A percentile compares a stretch with the other conserved stretches of the same genome.
Conservation (phyloP, 2,329 filamentous ascomycete species). For the Cercospora sojina region DNA sequence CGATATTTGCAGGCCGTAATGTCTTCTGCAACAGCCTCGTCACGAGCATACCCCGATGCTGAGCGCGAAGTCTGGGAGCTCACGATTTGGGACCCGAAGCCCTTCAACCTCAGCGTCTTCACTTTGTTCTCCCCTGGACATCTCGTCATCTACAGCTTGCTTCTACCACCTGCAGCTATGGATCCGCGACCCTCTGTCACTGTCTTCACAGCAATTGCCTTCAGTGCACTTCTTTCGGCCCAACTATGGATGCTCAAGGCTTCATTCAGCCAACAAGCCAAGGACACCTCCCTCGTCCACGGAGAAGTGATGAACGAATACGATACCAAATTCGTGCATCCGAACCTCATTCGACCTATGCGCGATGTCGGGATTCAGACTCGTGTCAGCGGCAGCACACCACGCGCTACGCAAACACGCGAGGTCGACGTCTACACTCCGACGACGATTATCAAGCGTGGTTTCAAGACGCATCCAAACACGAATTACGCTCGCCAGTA, state of each 20-base stretch:
- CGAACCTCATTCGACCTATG: conserved; percentile 77
- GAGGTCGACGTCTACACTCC: conserved; percentile 64
- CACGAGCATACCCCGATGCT: conserved; percentile 78
- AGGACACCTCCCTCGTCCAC: conserved; percentile 80
- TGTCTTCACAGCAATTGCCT: conserved; percentile 75
- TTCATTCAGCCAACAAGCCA: conserved; percentile 78
- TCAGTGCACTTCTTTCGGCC: conserved; percentile 71
- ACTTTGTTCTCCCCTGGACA: conserved; percentile 93
- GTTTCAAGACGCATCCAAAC: conserved; percentile 80
- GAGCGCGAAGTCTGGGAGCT: conserved; percentile 92
- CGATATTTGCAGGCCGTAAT: conserved; percentile 70
- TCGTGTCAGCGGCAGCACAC: conserved; percentile 44
- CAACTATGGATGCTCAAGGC: conserved; percentile 74
- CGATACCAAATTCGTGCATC: conserved; percentile 92
- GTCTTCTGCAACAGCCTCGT: conserved; percentile 67
- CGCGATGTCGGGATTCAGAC: conserved; percentile 78
- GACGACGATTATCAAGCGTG: conserved; percentile 65
- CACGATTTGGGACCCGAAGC: conserved; percentile 87
- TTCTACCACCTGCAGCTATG: conserved; percentile 72
- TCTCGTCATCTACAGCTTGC: conserved; percentile 84
- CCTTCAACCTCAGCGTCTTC: conserved; percentile 76
- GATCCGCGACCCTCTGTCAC: conserved; percentile 83
- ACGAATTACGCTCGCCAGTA: conserved; percentile 68
- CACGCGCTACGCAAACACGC: conserved; percentile 33
- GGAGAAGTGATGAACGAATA: conserved; percentile 94